Base-by-base conservation (phyloP, 2,329 filamentous ascomycete genomes). In the Chrysoporthe cubensis region DNA sequence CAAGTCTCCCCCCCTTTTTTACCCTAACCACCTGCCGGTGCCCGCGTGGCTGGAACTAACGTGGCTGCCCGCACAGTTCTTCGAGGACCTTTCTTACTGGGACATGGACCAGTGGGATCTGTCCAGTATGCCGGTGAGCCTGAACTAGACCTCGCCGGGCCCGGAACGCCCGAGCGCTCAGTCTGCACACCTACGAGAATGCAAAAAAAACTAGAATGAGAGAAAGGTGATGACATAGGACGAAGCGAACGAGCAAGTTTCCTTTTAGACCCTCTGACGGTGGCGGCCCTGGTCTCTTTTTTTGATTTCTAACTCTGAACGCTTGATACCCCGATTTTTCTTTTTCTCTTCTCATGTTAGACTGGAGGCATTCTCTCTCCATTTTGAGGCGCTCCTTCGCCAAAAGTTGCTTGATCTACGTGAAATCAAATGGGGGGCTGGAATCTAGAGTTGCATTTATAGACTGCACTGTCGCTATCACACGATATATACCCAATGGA, bases 71-170 rank as follows among this genome's bases (percentile, higher is more conserved):
- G 14, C 26, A 40, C 64, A 69, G 64, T 69, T 69, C 50, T 69
- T 66, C 40, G 66, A 69, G 8, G 66, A 69, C 46, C 68, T 71
- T 11, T 70, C 65, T 16, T 63, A 73, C 69, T 76, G 70, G 80
- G 79, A 43, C 76, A 75, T 65, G 82, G 79, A 18, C 82, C 79
- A 14, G 80, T 80, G 18, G 79, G 75, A 42, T 67, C 75, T 42
- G 7, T 43, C 64, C 2, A 66, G 64, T 50, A 40, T 66, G 21
- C 67, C 67, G 0, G 57, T 69, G 26, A 56, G 54, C 21, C 46
- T 69, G 34, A 66, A 61, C 21, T 69, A 21, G 62, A 8, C 13
- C 26, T 14, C n/a, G 2, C 43, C 13, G 26, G 16, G 21, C 11
- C 50, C 6, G 13, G n/a, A 32, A 21, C 21, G 50, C 4, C 5